phyloP scores from a whole-genome alignment of 2,329 filamentous ascomycete genomes.

The Diaporthe aspalathi region DNA sequence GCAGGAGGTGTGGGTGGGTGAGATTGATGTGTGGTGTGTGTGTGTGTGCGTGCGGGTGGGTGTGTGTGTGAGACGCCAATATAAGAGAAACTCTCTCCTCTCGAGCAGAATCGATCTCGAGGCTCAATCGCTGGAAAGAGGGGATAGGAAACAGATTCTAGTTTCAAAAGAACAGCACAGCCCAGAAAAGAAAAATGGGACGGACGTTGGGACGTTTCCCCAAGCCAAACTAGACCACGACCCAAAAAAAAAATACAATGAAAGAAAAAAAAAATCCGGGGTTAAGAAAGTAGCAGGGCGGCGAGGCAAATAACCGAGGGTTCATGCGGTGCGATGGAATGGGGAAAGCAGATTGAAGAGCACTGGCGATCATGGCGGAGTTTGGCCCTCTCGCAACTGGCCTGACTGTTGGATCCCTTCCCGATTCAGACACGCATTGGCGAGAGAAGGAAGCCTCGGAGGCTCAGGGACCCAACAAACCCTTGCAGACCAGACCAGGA shows the following conservation, averaged over 20 bases:
- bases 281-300: neutral
- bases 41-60: constrained; percentile 10
- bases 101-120: neutral
- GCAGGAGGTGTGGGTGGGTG: constrained; percentile 14
- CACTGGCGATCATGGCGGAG: constrained; percentile 22
- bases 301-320: constrained; percentile 18
- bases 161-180: neutral
- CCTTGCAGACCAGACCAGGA: neutral
- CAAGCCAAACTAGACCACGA: neutral
- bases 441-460: constrained; percentile 3
- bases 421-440: neutral
- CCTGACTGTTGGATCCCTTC: constrained; percentile 18
- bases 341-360: constrained; percentile 20
- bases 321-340: constrained; percentile 18
- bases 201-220: too few species aligned
- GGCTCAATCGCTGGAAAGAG: neutral
- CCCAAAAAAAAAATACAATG: too few species aligned
- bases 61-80: constrained; percentile 10
- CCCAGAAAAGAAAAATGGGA: neutral
- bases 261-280: neutral
- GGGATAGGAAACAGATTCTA: neutral
- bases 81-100: neutral
- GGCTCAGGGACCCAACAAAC: constrained; percentile 2
- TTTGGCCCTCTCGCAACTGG: constrained; percentile 16
- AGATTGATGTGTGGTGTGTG: too few species aligned